Conservation (phyloP, 495 filamentous ascomycete genomes). For the Glarea lozoyensis region DNA sequence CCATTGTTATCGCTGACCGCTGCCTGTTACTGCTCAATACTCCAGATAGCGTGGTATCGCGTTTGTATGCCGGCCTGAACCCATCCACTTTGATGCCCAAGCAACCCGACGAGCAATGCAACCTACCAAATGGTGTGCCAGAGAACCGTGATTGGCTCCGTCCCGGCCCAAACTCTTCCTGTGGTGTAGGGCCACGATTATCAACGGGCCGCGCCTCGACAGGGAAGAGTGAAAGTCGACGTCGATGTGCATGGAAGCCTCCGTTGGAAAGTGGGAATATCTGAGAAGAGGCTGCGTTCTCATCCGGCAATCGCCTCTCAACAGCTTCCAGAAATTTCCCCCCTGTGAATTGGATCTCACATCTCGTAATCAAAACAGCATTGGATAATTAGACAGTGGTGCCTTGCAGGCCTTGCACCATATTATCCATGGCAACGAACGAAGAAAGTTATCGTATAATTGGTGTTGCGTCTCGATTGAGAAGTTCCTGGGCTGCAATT, state of each 20-base stretch:
- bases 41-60: no score
- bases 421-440: background rate
- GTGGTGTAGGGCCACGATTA: no score
- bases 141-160: background rate
- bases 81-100: constrained; percentile 1
- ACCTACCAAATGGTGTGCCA: background rate
- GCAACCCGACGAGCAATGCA: background rate
- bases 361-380: no score
- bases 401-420: constrained; percentile 8
- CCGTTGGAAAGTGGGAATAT: background rate
- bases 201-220: constrained; percentile 1
- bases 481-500: constrained; percentile 64
- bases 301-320: background rate
- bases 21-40: no score
- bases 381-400: background rate
- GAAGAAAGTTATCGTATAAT: constrained; percentile 10
- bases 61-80: background rate
- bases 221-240: background rate
- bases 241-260: background rate
- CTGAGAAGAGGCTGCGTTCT: background rate
- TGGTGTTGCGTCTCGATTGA: constrained; percentile 36
- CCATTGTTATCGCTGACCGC: constrained; percentile 1
- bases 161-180: background rate
- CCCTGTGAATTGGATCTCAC: background rate
- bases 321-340: background rate